Evolutionary conservation across 179 eudicot species (phyloP), one percentile per base, ranked within the genome.

Genomic region (Patellifolia procumbens): DNA sequence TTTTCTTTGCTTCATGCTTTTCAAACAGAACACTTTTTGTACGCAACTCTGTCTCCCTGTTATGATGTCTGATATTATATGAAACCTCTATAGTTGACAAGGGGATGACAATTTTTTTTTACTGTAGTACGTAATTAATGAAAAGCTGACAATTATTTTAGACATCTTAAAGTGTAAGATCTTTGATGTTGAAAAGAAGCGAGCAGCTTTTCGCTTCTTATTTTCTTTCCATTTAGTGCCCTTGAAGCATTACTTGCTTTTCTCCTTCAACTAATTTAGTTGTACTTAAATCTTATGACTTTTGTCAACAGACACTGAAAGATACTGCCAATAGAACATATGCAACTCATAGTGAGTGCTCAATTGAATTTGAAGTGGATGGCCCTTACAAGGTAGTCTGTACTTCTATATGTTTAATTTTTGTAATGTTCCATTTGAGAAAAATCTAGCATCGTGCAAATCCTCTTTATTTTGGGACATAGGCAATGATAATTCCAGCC

Each of bases 401-500:
- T 35, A 13, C 66, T 42, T 70, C 71, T 59, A 71, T 75, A 53
- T 67, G 32, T 34, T 20, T 64, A 68, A 58, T 42, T 39, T 68
- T 46, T 35, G 19, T 32, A 26, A 22, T 29, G 72, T 72, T 52
- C 65, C 61, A 16, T 42, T 20, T 69, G 64, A 29, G 46, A 59
- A n/a, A n/a, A 56, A 26, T 32, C n/a, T 67, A 43, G 65, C 78
- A 35, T n/a, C 32, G 4, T 63, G 51, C 13, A 10, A 46, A 56
- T 68, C n/a, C 78, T 20, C 20, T 56, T 51, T 39, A 56, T 78
- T 86, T 76, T n/a, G n/a, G 71, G 75, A 52, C 78, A 51, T 56
- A 95, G 99, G 99, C 99, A 46, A 95, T 95, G 99, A 95, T 95
- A 81, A 76, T 95, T 85, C 99, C 99, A 45, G 97, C 99, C 71